phyloP scores from a whole-genome alignment of 805 yeast species.

The Monosporozyma siamensis region DNA sequence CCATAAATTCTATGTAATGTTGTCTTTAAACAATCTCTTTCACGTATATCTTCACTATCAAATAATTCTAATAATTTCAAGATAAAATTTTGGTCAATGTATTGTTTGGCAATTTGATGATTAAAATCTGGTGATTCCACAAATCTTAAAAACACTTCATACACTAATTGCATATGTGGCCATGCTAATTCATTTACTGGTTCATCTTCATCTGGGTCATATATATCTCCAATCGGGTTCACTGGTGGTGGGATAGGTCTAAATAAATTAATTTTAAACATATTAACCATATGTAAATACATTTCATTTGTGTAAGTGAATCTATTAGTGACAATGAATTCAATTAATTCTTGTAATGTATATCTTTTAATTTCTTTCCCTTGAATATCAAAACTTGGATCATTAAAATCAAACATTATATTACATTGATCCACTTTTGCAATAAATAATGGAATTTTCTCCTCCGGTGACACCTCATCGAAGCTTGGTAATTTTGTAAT shows the following conservation, averaged over 20 bases:
- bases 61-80: conserved; percentile 74
- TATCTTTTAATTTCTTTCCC: conserved; percentile 88
- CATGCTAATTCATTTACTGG: conserved; percentile 93
- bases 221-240: conserved; percentile 91
- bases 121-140: conserved; percentile 92
- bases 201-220: conserved; percentile 98
- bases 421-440: conserved; percentile 92
- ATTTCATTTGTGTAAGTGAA: conserved; percentile 83
- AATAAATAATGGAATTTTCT: conserved; percentile 61
- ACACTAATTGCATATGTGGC: conserved; percentile 98
- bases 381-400: conserved; percentile 82
- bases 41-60: conserved; percentile 94
- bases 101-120: conserved; percentile 86
- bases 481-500: conserved; percentile 74
- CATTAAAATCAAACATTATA: conserved; percentile 86
- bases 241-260: conserved; percentile 98
- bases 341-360: conserved; percentile 82
- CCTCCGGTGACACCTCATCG: conserved; percentile 79
- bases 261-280: conserved; percentile 84
- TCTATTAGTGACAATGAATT: conserved; percentile 73
- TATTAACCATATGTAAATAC: conserved; percentile 77
- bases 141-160: conserved; percentile 87
- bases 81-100: conserved; percentile 85
- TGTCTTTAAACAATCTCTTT: conserved; percentile 89
- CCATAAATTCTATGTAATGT: conserved; percentile 95